A percentile compares a stretch with the other conserved stretches of the same genome.
phyloP scores from a whole-genome alignment of 805 yeast species.

The Lachancea lanzarotensis region DNA sequence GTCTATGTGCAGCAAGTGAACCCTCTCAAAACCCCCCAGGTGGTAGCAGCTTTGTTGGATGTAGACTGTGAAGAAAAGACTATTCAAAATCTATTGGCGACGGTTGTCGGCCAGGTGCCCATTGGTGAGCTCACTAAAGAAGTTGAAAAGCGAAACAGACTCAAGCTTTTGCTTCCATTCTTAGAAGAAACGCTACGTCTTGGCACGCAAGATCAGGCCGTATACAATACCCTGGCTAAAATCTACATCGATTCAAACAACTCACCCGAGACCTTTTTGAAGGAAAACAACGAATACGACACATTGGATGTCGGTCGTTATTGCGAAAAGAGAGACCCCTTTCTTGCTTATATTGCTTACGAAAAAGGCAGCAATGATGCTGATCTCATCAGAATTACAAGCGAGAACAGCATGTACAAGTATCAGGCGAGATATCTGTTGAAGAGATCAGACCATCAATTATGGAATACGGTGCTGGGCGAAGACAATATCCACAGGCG shows the following conservation, averaged over 20 bases:
- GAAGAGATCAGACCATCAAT: slow-evolving; percentile 72
- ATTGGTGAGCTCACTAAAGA: slow-evolving; percentile 81
- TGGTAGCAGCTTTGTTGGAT: slow-evolving; percentile 90
- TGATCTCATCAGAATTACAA: slow-evolving; percentile 85
- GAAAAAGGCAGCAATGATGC: slow-evolving; percentile 90
- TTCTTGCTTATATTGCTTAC: slow-evolving; percentile 93
- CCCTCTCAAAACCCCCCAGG: slow-evolving; percentile 93
- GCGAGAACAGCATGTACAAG: slow-evolving; percentile 96
- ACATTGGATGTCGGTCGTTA: slow-evolving; percentile 94
- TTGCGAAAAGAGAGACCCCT: slow-evolving; percentile 99
- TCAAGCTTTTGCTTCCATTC: slow-evolving; percentile 87
- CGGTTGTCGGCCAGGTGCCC: slow-evolving; percentile 93
- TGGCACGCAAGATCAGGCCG: slow-evolving; percentile 85
- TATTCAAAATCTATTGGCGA: slow-evolving; percentile 69
- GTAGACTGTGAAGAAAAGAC: slow-evolving; percentile 94
- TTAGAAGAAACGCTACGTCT: slow-evolving; percentile 79
- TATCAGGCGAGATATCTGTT: slow-evolving; percentile 97
- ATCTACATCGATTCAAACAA: slow-evolving; percentile 97
- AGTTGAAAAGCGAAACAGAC: slow-evolving; percentile 93
- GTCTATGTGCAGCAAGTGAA: slow-evolving; percentile 97
- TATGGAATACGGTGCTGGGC: slow-evolving; percentile 76
- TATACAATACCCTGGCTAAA: slow-evolving; percentile 91
- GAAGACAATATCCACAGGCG: slow-evolving; percentile 81
- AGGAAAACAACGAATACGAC: slow-evolving; percentile 84
- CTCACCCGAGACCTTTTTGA: slow-evolving; percentile 93